Evolutionary conservation across 1,284 basidiomycete species (phyloP).

Genomic region (Marasmius tenuissimus): DNA sequence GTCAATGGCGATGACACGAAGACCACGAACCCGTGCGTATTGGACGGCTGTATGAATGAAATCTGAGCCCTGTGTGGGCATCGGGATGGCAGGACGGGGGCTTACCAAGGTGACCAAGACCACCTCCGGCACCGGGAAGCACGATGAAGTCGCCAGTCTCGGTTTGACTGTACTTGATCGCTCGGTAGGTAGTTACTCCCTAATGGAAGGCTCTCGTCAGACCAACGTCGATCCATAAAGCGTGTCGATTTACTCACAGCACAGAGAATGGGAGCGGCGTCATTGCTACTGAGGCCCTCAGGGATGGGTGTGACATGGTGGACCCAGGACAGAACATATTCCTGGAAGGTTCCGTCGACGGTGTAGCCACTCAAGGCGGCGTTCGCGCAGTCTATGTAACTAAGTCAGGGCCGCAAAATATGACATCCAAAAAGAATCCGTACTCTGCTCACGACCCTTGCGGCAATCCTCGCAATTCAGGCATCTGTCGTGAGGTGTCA

Average conservation of each 20-base stretch:
- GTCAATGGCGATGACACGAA: constrained; percentile 81
- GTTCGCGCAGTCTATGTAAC: constrained; percentile 55
- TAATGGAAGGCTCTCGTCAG: constrained; percentile 22
- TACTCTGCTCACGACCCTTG: constrained; percentile 71
- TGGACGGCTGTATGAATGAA: constrained; percentile 57
- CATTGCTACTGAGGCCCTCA: constrained; percentile 58
- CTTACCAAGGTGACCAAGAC: constrained; percentile 67
- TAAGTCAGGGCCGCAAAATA: not conserved
- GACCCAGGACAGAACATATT: constrained; percentile 75
- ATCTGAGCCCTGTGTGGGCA: not conserved
- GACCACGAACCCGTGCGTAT: constrained; percentile 75
- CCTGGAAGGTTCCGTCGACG: constrained; percentile 82
- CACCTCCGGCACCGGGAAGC: constrained; percentile 77
- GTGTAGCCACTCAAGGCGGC: constrained; percentile 72
- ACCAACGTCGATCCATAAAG: not conserved
- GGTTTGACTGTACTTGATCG: constrained; percentile 74
- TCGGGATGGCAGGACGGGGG: not conserved
- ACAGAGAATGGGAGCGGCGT: constrained; percentile 83
- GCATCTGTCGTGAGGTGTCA: constrained; percentile 23
- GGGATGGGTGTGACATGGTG: constrained; percentile 79
- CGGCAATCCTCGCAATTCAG: constrained; percentile 76
- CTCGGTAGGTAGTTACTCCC: constrained; percentile 83
- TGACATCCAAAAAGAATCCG: constrained; percentile 20
- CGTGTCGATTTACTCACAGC: constrained; percentile 46
- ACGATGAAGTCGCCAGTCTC: constrained; percentile 81